Percentiles rank a stretch among this genome's conserved stretches.
Evolutionary conservation across 2,329 filamentous ascomycete species (phyloP).

Genomic region (Cladophialophora yegresii): DNA sequence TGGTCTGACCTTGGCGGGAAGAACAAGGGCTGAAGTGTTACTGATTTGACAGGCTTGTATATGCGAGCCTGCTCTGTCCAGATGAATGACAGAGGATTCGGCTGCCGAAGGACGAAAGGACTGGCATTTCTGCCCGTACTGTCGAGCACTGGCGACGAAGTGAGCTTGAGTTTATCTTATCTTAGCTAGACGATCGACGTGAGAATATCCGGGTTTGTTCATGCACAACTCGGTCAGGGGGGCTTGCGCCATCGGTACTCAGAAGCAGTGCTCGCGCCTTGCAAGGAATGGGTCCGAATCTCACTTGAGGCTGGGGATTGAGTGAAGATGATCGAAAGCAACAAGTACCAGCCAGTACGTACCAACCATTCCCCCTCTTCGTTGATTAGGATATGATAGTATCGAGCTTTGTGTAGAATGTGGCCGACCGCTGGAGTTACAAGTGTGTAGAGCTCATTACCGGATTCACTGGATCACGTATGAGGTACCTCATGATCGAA

Average conservation of each 20-base stretch:
- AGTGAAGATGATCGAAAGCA: background rate
- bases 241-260: background rate
- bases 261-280: background rate
- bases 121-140: background rate
- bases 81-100: background rate
- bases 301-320: background rate
- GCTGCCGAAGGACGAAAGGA: background rate
- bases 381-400: background rate
- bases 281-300: background rate
- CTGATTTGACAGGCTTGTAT: background rate
- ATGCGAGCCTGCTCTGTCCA: background rate
- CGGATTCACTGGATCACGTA: background rate
- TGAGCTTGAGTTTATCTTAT: background rate
- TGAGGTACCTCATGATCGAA: background rate
- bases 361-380: background rate
- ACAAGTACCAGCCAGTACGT: background rate
- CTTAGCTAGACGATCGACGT: background rate
- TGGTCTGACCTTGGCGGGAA: background rate
- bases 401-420: background rate
- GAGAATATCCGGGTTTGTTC: background rate
- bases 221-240: background rate
- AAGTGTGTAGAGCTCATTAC: background rate
- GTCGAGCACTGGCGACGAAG: background rate
- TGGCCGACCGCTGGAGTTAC: background rate
- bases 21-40: background rate